A percentile compares a stretch with the other conserved stretches of the same genome.
Conservation (phyloP, 2,329 filamentous ascomycete genomes). For the Exophiala sp. region DNA sequence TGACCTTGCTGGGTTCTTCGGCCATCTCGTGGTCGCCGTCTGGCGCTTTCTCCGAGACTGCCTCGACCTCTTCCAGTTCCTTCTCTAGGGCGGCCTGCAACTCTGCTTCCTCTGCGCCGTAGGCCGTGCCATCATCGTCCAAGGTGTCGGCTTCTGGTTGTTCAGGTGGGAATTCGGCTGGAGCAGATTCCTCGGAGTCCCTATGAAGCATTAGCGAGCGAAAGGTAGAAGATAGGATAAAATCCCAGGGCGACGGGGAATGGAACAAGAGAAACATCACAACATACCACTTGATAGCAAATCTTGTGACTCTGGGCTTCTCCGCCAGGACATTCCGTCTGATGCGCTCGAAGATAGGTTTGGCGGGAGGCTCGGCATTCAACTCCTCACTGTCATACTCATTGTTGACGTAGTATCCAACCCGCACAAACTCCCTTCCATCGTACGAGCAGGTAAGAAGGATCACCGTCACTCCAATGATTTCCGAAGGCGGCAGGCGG, state of each 20-base stretch:
- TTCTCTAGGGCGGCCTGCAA: conserved; percentile 58
- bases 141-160: conserved; percentile 89
- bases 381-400: conserved; percentile 94
- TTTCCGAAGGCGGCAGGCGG: conserved; percentile 88
- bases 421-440: conserved; percentile 90
- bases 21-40: conserved; percentile 72
- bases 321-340: conserved; percentile 88
- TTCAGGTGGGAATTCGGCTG: conserved; percentile 91
- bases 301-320: conserved; percentile 94
- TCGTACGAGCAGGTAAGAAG: conserved; percentile 96
- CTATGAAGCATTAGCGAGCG: conserved; percentile 42
- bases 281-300: conserved; percentile 95
- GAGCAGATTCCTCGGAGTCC: conserved; percentile 96
- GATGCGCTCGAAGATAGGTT: conserved; percentile 88
- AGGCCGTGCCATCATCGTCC: conserved; percentile 75
- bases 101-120: conserved; percentile 83
- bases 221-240: neutral
- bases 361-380: conserved; percentile 79
- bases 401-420: conserved; percentile 99
- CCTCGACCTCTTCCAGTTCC: conserved; percentile 47
- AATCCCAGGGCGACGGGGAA: too few relatives aligned
- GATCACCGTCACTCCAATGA: conserved; percentile 94
- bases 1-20: conserved; percentile 47
- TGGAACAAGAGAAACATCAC: neutral
- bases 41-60: conserved; percentile 33